Evolutionary conservation across 2,329 filamentous ascomycete genomes (phyloP).

Genomic region (Mycogone perniciosa): DNA sequence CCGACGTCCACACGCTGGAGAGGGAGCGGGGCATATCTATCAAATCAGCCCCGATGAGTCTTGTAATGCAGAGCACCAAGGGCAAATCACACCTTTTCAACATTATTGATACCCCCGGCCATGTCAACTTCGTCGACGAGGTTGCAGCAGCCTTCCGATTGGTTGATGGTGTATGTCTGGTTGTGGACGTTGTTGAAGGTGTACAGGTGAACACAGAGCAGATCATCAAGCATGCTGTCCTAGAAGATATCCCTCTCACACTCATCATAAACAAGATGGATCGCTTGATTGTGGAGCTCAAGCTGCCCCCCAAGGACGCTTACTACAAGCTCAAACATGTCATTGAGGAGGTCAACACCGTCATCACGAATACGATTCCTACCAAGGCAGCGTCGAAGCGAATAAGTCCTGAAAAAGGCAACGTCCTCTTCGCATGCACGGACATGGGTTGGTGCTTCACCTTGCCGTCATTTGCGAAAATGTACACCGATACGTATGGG

Average conservation of each 20-base stretch:
- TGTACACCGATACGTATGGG: slow-evolving; percentile 87
- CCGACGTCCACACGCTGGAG: slow-evolving; percentile 84
- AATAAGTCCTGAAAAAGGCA: slow-evolving; percentile 91
- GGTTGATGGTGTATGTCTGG: slow-evolving; percentile 84
- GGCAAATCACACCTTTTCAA: slow-evolving; percentile 95
- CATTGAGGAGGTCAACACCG: slow-evolving; percentile 95
- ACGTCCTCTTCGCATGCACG: slow-evolving; percentile 93
- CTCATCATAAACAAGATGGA: slow-evolving; percentile 98
- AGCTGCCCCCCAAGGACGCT: slow-evolving; percentile 87
- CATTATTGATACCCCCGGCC: slow-evolving; percentile 90
- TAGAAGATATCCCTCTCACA: slow-evolving; percentile 83
- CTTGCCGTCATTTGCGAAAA: slow-evolving; percentile 85
- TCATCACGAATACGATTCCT: slow-evolving; percentile 83
- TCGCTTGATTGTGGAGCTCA: slow-evolving; percentile 85
- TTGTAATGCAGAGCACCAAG: slow-evolving; percentile 80
- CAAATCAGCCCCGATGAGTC: slow-evolving; percentile 89
- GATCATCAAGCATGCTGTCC: slow-evolving; percentile 89
- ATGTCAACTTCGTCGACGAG: slow-evolving; percentile 98
- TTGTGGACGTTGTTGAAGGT: slow-evolving; percentile 96
- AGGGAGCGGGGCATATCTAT: slow-evolving; percentile 84
- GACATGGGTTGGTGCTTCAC: slow-evolving; percentile 97
- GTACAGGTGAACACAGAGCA: slow-evolving; percentile 98
- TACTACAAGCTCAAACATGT: slow-evolving; percentile 99
- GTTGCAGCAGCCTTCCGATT: slow-evolving; percentile 82
- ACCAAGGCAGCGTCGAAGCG: slow-evolving; percentile 72